Base-by-base conservation (phyloP, 768 basidiomycete genomes). In the Lactifluus pinguis region DNA sequence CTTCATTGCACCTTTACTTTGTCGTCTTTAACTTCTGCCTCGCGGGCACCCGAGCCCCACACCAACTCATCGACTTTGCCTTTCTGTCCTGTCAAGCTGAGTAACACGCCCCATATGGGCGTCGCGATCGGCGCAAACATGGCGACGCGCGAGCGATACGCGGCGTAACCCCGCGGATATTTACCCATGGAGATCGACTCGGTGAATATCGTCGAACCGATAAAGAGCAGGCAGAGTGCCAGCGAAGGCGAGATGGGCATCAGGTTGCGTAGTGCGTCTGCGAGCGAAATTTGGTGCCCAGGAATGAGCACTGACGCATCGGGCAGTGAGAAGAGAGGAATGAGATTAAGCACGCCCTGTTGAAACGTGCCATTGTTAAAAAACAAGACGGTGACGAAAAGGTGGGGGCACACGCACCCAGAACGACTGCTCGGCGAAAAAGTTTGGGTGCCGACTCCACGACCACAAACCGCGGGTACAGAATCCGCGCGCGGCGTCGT, bases 401-500 rank as follows among this genome's bases (percentile, higher is more conserved):
- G 11, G 38, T 1, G 30, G 38, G n/a, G 3, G 51, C 29, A 44
- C 1, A 55, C 29, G 52, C 64, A 89, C 87, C 87, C 87, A 95
- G 73, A 95, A 92, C 15, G 75, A 72, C 71, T 95, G 93, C 71
- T 98, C 95, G 71, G 89, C 93, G 1, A 86, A 74, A 70, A 92
- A 95, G 72, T 98, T 98, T 39, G 95, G 94, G 72, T 98, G 95
- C 15, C 95, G 77, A 2, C 83, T 84, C 78, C 85, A 95, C 2
- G 83, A 80, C 89, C 90, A 98, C 7, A 98, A 72, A 4, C 95
- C 95, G 19, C 80, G 77, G 0, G 92, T 92, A 29, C 86, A 74
- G 70, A 98, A 98, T 0, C 95, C 95, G 11, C 94, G 79, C 62
- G 84, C 75, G 1, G 78, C 81, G 71, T 92, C 88, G 19, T 78